These are phyloP conservation scores for Phytophthora cryptogea DNA, from an alignment of 352 stramenopile species.

Conservation along the genomic window DNA sequence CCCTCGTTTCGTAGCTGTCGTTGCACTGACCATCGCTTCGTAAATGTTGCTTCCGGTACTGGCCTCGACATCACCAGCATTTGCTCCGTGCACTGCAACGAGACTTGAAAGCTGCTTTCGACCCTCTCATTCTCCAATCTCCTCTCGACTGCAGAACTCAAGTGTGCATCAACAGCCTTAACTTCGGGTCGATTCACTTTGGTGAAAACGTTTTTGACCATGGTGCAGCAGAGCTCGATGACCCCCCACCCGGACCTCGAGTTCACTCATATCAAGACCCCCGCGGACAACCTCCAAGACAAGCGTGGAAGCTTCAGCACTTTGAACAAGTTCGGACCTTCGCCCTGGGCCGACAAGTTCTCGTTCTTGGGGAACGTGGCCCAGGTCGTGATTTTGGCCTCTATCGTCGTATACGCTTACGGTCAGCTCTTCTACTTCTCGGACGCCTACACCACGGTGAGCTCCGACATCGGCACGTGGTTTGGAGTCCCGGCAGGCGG, in stretches of 20 bases:
- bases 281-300: slow-evolving; percentile 16
- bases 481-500: slow-evolving; percentile 30
- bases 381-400: slow-evolving; percentile 31
- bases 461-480: slow-evolving; percentile 26
- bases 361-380: slow-evolving; percentile 24
- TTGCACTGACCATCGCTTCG: slow-evolving; percentile 10
- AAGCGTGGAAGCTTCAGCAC: slow-evolving; percentile 8
- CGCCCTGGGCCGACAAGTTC: slow-evolving; percentile 14
- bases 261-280: slow-evolving; percentile 26
- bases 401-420: slow-evolving; percentile 36
- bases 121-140: slow-evolving; percentile 25
- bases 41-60: neutral
- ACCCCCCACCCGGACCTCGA: slow-evolving; percentile 19
- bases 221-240: slow-evolving; percentile 19
- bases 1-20: neutral
- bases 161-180: neutral
- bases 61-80: neutral
- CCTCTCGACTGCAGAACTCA: slow-evolving; percentile 10
- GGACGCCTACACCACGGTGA: slow-evolving; percentile 20
- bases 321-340: slow-evolving; percentile 6
- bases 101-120: neutral
- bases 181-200: neutral
- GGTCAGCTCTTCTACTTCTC: slow-evolving; percentile 33
- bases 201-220: neutral
- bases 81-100: neutral